Conservation (phyloP, 2,329 filamentous ascomycete genomes). For the Saccharata proteae region DNA sequence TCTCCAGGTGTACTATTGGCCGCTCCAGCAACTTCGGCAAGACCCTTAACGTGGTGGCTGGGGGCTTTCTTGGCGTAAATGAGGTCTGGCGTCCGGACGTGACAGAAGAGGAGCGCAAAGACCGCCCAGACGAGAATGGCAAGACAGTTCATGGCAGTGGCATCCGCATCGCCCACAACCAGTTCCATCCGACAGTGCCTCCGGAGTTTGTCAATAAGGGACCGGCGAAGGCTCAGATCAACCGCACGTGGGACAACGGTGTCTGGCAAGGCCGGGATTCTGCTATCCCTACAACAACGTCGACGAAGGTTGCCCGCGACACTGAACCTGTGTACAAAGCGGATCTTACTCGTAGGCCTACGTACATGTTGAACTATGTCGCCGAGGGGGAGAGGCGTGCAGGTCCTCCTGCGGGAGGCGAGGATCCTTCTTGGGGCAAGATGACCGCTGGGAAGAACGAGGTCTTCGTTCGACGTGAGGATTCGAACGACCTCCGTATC, state of each 20-base stretch:
- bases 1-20: slow-evolving; percentile 21
- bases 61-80: slow-evolving; percentile 27
- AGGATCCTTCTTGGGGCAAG: too few relatives aligned
- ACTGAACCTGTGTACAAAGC: too few relatives aligned
- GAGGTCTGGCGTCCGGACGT: slow-evolving; percentile 20
- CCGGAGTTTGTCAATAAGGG: slow-evolving; percentile 1
- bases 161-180: slow-evolving; percentile 1
- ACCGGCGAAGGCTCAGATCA: slow-evolving; percentile 73
- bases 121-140: neutral
- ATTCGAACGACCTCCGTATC: too few relatives aligned
- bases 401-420: too few relatives aligned
- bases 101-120: neutral
- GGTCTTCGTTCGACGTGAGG: too few relatives aligned
- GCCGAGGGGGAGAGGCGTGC: too few relatives aligned
- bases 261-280: too few relatives aligned
- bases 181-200: slow-evolving; percentile 6
- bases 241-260: slow-evolving; percentile 83
- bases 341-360: too few relatives aligned
- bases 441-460: too few relatives aligned
- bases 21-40: slow-evolving; percentile 21
- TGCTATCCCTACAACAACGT: too few relatives aligned
- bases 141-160: neutral
- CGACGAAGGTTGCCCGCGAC: too few relatives aligned
- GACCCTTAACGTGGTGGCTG: slow-evolving; percentile 28
- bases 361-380: too few relatives aligned